Conservation (phyloP, 176 grass and related monocot species). For the Rhipidocladum racemiflorum region DNA sequence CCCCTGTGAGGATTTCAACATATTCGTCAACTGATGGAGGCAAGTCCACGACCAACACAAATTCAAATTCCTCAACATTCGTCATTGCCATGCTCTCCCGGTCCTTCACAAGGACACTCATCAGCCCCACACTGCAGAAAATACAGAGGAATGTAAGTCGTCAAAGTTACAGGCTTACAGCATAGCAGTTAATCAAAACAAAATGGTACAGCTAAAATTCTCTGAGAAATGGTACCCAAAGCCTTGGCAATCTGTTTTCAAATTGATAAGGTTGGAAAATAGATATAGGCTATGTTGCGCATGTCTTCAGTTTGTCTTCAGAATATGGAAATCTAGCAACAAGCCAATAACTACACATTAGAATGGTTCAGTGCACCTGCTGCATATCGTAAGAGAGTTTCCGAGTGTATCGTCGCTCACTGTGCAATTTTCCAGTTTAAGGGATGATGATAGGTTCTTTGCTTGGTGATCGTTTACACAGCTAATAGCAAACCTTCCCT, state of each 20-base stretch:
- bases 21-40: slow-evolving; percentile 63
- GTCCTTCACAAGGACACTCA: slow-evolving; percentile 59
- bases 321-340: neutral
- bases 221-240: neutral
- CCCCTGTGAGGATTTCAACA: slow-evolving; percentile 37
- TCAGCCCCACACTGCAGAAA: slow-evolving; percentile 50
- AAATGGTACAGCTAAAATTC: neutral
- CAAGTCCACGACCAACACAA: slow-evolving; percentile 48
- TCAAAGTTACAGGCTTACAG: neutral
- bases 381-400: slow-evolving; percentile 55
- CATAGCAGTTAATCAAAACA: neutral
- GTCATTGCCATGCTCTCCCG: slow-evolving; percentile 35
- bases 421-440: slow-evolving; percentile 45
- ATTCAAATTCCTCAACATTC: slow-evolving; percentile 54
- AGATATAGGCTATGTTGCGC: neutral
- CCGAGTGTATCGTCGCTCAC: slow-evolving; percentile 32
- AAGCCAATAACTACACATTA: neutral
- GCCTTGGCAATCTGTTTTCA: neutral
- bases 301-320: slow-evolving; percentile 1
- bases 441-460: slow-evolving; percentile 26
- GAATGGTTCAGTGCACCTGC: slow-evolving; percentile 37
- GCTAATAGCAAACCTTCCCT: slow-evolving; percentile 65
- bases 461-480: slow-evolving; percentile 30
- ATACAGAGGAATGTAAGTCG: slow-evolving; percentile 1
- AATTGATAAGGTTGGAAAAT: neutral